A percentile compares a stretch with the other conserved stretches of the same genome.
These are phyloP conservation scores for Populus hybrid DNA, from an alignment of 441 rosid genomes.

Conservation along the genomic window DNA sequence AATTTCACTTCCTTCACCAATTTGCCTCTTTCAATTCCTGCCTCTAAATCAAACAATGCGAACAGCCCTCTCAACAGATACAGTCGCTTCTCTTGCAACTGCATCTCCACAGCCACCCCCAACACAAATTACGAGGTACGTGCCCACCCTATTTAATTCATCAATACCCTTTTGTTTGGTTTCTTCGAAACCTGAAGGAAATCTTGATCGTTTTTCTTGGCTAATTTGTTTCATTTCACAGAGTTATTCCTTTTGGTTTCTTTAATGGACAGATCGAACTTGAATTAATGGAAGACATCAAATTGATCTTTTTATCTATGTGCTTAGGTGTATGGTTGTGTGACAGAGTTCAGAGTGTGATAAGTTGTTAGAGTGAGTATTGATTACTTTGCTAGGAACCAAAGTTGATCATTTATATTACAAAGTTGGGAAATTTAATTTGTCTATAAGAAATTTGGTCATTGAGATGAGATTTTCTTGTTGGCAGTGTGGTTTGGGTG, in stretches of 20 bases:
- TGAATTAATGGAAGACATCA: neutral
- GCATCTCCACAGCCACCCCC: constrained; percentile 41
- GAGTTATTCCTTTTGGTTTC: neutral
- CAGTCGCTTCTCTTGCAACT: constrained; percentile 41
- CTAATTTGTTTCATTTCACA: neutral
- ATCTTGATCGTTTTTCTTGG: neutral
- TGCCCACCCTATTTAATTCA: neutral
- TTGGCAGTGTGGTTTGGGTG: neutral
- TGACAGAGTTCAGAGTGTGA: neutral
- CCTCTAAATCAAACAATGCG: constrained; percentile 15
- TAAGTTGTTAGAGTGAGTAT: neutral
- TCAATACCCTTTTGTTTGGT: neutral
- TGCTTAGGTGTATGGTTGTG: neutral
- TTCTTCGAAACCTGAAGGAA: neutral
- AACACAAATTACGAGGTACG: constrained; percentile 57
- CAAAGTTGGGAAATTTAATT: neutral
- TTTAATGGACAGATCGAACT: neutral
- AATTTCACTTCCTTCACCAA: constrained; percentile 16
- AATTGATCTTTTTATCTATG: neutral
- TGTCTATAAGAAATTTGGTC: neutral
- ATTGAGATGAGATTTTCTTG: neutral
- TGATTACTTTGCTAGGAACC: neutral
- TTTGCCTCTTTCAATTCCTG: constrained; percentile 8
- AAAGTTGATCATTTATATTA: neutral
- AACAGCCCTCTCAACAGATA: constrained; percentile 15